These are phyloP conservation scores for Tympanopsis confertula DNA, from an alignment of 2,329 filamentous ascomycete species.

Conservation along the genomic window DNA sequence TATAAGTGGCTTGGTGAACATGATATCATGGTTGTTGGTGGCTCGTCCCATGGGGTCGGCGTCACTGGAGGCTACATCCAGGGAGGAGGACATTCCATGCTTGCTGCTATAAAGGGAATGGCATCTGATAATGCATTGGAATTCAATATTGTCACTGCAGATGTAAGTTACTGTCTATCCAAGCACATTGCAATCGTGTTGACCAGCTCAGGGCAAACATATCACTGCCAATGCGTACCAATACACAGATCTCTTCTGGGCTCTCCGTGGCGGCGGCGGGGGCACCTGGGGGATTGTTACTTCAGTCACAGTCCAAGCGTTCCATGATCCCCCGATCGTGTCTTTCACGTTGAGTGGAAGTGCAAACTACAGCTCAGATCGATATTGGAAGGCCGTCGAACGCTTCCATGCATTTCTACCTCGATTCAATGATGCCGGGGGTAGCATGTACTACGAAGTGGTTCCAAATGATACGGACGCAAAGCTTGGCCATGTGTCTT, in stretches of 20 bases:
- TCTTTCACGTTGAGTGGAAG: slow-evolving; percentile 12
- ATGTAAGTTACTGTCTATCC: too few species aligned
- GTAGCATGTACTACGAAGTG: too few species aligned
- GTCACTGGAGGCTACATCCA: slow-evolving; percentile 5
- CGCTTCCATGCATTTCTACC: too few species aligned
- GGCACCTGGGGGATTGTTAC: slow-evolving; percentile 6
- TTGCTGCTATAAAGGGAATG: slow-evolving; percentile 3
- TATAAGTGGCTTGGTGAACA: slow-evolving; percentile 9
- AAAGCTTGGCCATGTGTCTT: too few species aligned
- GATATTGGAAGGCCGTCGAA: too few species aligned
- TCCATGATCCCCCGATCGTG: slow-evolving; percentile 19
- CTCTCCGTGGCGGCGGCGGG: slow-evolving; percentile 1
- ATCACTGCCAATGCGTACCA: neutral
- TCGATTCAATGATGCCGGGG: too few species aligned
- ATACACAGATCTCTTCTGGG: neutral
- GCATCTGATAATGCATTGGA: neutral
- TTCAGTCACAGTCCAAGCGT: slow-evolving; percentile 26
- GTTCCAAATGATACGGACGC: too few species aligned
- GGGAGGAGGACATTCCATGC: slow-evolving; percentile 3
- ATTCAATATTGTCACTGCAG: neutral
- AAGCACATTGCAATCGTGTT: too few species aligned
- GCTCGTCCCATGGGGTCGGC: slow-evolving; percentile 4
- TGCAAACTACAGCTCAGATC: slow-evolving; percentile 13
- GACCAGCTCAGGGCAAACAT: slow-evolving; percentile 4
- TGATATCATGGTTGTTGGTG: slow-evolving; percentile 4